Conservation (phyloP, 352 stramenopile genomes). For the Phytopythium oedochilum region DNA sequence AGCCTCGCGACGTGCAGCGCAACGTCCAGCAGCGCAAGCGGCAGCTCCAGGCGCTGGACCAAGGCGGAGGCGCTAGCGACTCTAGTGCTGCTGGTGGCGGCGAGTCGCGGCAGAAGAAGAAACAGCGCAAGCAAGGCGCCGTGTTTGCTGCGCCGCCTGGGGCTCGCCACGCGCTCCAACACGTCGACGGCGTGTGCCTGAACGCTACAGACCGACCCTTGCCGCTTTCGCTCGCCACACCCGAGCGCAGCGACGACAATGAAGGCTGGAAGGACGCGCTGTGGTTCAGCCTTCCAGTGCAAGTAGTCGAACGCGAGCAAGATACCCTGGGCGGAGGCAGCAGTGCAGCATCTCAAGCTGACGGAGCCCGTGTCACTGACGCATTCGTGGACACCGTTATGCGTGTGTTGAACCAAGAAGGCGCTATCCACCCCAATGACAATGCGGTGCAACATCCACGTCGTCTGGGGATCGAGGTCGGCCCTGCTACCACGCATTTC, state of each 20-base stretch:
- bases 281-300: constrained; percentile 13
- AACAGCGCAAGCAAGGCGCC: not conserved
- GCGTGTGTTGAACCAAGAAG: not conserved
- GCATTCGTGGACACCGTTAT: constrained; percentile 1
- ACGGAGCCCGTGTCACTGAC: not conserved
- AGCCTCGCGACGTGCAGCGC: constrained; percentile 24
- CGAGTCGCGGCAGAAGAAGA: not conserved
- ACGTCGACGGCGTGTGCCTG: constrained; percentile 1
- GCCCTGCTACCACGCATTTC: constrained; percentile 4
- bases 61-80: too few species aligned
- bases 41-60: not conserved
- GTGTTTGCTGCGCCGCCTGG: not conserved
- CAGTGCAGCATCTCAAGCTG: not conserved
- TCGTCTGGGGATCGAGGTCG: not conserved
- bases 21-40: constrained; percentile 8
- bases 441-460: not conserved
- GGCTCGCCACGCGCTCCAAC: not conserved
- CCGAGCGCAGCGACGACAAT: not conserved
- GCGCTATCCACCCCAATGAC: not conserved
- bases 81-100: not conserved
- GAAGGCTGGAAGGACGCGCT: constrained; percentile 8
- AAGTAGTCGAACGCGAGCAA: not conserved
- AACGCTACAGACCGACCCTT: not conserved
- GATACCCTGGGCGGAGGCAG: too few species aligned
- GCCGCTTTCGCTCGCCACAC: not conserved